phyloP scores from a whole-genome alignment of 2,329 filamentous ascomycete genomes.

The Aspergillus sp. region DNA sequence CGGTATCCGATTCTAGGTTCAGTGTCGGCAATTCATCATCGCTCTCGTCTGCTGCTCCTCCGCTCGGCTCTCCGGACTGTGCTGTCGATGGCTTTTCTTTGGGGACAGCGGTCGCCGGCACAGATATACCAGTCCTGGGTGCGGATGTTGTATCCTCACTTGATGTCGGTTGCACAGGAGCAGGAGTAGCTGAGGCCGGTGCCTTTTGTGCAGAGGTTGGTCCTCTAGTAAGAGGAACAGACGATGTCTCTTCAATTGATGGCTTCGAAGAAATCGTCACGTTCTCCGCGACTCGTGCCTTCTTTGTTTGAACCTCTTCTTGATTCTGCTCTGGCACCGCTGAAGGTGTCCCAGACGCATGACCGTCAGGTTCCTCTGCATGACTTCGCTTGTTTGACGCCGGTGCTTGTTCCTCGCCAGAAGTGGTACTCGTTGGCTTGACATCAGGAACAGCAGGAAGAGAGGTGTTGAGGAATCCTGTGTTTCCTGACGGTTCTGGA shows the following conservation, averaged over 20 bases:
- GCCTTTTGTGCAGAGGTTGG: neutral
- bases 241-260: constrained; percentile 1
- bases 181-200: neutral
- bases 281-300: constrained; percentile 21
- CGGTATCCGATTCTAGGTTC: constrained; percentile 39
- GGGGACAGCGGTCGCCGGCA: constrained; percentile 5
- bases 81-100: constrained; percentile 5
- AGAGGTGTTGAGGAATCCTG: constrained; percentile 18
- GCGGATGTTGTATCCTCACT: constrained; percentile 1
- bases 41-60: constrained; percentile 29
- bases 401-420: constrained; percentile 4
- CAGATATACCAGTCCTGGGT: neutral
- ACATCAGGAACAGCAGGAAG: constrained; percentile 7
- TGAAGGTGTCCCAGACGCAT: constrained; percentile 2
- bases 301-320: constrained; percentile 18
- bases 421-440: constrained; percentile 8
- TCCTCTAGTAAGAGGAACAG: neutral
- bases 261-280: neutral
- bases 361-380: constrained; percentile 13
- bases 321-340: constrained; percentile 1
- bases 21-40: constrained; percentile 43
- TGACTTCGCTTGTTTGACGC: constrained; percentile 20
- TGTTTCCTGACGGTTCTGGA: constrained; percentile 8
- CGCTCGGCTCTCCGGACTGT: constrained; percentile 6
- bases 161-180: constrained; percentile 5